Base-by-base conservation (phyloP, 2,329 filamentous ascomycete genomes). In the Emergomyces orientalis region DNA sequence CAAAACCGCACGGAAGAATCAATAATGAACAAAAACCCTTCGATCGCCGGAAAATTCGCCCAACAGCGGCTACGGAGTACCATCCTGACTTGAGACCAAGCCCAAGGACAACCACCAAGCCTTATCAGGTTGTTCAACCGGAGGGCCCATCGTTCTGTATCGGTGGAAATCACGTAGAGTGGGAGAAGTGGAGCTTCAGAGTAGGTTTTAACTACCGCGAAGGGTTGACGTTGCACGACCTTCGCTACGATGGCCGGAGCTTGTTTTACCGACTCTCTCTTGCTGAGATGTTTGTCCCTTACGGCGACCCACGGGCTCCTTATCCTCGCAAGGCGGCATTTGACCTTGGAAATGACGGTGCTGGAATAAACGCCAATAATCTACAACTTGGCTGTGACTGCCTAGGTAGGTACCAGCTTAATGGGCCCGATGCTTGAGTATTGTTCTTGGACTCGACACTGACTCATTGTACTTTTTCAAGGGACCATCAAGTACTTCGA, bases 321-420 rank as follows among this genome's bases (percentile, higher is more conserved):
- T 89, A 84, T 70, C 85, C 87, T 60, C 81, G 86, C 51, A 90
- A 90, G 71, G 84, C 86, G 61, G 87, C 87, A 0, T 89, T 90
- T 68, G 87, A 90, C 67, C 83, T 90, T 64, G 88, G 88, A 8
- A 86, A 90, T 63, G 85, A 82, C 11, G 87, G 87, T 5, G 83
- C 85, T 30, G 88, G 88, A 1, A 81, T 84, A 58, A 84, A 81
- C 57, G 84, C 86, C 19, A 90, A 90, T 70, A 88, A 88, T 65
- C 78, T 90, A 1, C 77, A 80, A 22, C 78, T 88, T 1, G 86
- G 86, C 1, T 51, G n/a, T 55, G 32, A 43, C 30, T 52, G n/a
- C 27, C 39, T 45, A 22, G n/a, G 22, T 49, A 25, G 14, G 37
- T 17, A 30, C 27, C 13, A 25, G 37, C 14, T 27, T 17, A 58